Evolutionary conservation across 345 rosid genomes (phyloP), one percentile per base, ranked within the genome.

Genomic region (Populus euphratica): DNA sequence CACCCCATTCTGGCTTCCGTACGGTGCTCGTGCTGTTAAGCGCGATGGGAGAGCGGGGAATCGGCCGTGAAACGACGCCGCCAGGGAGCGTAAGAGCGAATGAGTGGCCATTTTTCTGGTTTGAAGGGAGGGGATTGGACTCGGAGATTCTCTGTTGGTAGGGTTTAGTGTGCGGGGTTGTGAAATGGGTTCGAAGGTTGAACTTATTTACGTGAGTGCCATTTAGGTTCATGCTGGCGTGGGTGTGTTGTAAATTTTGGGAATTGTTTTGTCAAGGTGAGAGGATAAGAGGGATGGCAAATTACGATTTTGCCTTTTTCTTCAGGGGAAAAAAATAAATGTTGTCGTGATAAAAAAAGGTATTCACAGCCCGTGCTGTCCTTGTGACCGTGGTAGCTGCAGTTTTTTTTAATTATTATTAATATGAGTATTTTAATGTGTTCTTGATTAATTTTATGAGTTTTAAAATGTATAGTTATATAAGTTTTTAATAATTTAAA

Each of bases 21-120:
- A 69, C 29, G 86, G 71, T 63, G 68, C 20, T 11, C 85, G 88
- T 9, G 74, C 84, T 71, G 88, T 73, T 10, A 85, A 62, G 1
- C 86, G 85, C 59, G 86, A 62, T 2, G 91, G 65, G 35, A 81
- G 71, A 25, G 79, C 12, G 2, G 86, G 87, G 75, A 85, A 79
- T 54, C 83, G 90, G 47, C 98, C 88, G 70, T 81, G 80, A 76
- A 91, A 93, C 39, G 91, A 79, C 77, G 94, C 88, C 73, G 90
- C 73, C 1, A 91, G 67, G 61, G 96, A 84, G 27, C 85, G 90
- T 2, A 88, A 64, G 49, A 90, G 85, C 80, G 89, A 83, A 49
- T 85, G 84, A 41, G 78, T 78, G 72, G 93, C 91, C 94, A 88
- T 91, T 47, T 61, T 4, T 35, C 31, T 43, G 47, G 63, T 31